Evolutionary conservation across 148 eudicot genomes (phyloP).

Genomic region (Silene latifolia): DNA sequence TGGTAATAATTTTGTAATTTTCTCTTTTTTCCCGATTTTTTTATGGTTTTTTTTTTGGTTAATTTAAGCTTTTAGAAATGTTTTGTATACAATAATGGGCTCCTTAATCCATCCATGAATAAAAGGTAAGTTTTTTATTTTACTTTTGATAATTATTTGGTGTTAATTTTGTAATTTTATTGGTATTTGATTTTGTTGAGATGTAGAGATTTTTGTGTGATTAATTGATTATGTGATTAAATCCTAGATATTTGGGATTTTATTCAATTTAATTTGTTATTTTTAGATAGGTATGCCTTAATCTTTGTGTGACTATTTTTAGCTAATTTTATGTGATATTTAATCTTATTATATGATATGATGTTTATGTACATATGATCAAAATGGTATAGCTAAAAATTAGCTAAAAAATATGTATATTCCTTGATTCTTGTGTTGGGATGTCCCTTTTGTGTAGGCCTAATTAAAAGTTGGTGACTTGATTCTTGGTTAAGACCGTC

Average conservation of each 20-base stretch:
- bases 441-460: conserved; percentile 2
- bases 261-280: not conserved
- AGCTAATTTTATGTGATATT: conserved; percentile 7
- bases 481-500: too few relatives aligned
- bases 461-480: not conserved
- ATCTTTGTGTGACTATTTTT: conserved; percentile 29
- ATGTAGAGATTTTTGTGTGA: not conserved
- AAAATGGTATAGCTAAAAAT: not conserved
- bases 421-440: conserved; percentile 15
- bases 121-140: conserved; percentile 20
- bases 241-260: conserved; percentile 9
- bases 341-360: not conserved
- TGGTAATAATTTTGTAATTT: not conserved
- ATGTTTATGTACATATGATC: not conserved
- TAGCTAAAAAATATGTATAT: not conserved
- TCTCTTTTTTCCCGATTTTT: too few relatives aligned
- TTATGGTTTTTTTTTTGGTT: not conserved
- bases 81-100: not conserved
- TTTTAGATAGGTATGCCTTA: conserved; percentile 14
- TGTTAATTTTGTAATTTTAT: not conserved
- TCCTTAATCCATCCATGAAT: not conserved
- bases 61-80: not conserved
- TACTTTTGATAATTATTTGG: not conserved
- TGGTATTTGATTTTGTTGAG: not conserved
- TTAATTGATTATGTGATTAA: too few relatives aligned